Percentiles rank a stretch among this genome's conserved stretches.
Conservation (phyloP, 208 protist species). For the Acanthamoeba sp. region DNA sequence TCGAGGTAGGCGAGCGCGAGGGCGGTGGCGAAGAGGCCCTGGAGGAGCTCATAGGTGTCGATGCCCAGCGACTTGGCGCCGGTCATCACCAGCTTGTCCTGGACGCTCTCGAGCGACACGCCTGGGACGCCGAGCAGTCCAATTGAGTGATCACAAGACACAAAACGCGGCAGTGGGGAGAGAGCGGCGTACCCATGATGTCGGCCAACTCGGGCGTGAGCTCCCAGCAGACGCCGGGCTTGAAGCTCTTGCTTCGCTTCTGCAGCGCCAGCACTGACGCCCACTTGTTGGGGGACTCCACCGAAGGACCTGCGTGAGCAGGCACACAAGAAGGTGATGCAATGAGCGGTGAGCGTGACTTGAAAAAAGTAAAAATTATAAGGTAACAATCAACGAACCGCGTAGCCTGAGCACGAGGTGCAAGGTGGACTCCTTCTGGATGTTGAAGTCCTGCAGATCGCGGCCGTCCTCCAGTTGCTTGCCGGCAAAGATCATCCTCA, state of each 20-base stretch:
- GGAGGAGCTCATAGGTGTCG: constrained; percentile 1
- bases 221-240: constrained; percentile 8
- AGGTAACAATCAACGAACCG: background rate
- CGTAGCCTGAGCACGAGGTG: constrained; percentile 86
- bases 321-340: background rate
- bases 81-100: background rate
- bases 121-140: background rate
- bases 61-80: background rate
- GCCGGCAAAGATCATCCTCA: constrained; percentile 95
- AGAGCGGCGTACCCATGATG: background rate
- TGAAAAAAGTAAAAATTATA: background rate
- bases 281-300: background rate
- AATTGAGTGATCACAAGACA: background rate
- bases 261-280: background rate
- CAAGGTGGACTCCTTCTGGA: constrained; percentile 87
- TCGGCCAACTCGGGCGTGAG: background rate
- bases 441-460: constrained; percentile 91
- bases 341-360: too few species aligned
- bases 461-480: constrained; percentile 96
- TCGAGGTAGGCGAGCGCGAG: constrained; percentile 26
- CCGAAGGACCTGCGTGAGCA: background rate
- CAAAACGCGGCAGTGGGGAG: too few species aligned
- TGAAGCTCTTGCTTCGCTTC: background rate
- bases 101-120: background rate
- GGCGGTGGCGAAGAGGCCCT: background rate